phyloP scores from a whole-genome alignment of 2,329 filamentous ascomycete species.

The Hansfordia pulvinata region DNA sequence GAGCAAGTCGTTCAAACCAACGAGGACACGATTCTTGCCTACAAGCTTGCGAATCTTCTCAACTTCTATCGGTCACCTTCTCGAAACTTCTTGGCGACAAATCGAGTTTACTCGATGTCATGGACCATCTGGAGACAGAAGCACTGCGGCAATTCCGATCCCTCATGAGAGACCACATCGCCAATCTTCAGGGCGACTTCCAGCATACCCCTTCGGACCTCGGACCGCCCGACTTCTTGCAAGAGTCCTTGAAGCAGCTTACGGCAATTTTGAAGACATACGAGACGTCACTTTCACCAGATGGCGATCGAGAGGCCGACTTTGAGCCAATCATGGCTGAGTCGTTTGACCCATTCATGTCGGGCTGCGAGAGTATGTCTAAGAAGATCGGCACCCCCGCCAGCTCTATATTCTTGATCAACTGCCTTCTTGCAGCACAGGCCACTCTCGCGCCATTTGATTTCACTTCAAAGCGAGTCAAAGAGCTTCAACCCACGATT shows the following conservation, averaged over 20 bases:
- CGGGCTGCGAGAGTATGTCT: conserved; percentile 58
- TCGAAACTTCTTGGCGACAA: conserved; percentile 58
- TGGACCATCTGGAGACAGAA: conserved; percentile 57
- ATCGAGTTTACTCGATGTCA: conserved; percentile 55
- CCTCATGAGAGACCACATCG: conserved; percentile 68
- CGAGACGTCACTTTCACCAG: conserved; percentile 60
- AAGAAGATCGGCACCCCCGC: conserved; percentile 43
- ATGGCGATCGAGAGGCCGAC: conserved; percentile 45
- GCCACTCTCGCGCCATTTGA: conserved; percentile 41
- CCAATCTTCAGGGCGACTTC: conserved; percentile 59
- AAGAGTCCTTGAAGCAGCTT: conserved; percentile 68
- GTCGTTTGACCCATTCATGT: conserved; percentile 75
- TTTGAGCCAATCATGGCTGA: conserved; percentile 67
- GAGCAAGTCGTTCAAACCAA: conserved; percentile 89
- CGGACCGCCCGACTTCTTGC: conserved; percentile 65
- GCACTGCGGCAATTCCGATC: conserved; percentile 73
- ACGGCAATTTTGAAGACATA: conserved; percentile 72
- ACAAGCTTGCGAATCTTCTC: conserved; percentile 80
- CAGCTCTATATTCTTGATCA: conserved; percentile 57
- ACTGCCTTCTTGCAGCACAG: conserved; percentile 51
- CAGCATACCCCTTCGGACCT: conserved; percentile 60
- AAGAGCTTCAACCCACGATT: conserved; percentile 42
- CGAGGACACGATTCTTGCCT: conserved; percentile 77
- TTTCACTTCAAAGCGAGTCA: conserved; percentile 46
- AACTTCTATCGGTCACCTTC: conserved; percentile 86